phyloP scores from a whole-genome alignment of 2,329 filamentous ascomycete species.

The Tolypocladium paradoxum region DNA sequence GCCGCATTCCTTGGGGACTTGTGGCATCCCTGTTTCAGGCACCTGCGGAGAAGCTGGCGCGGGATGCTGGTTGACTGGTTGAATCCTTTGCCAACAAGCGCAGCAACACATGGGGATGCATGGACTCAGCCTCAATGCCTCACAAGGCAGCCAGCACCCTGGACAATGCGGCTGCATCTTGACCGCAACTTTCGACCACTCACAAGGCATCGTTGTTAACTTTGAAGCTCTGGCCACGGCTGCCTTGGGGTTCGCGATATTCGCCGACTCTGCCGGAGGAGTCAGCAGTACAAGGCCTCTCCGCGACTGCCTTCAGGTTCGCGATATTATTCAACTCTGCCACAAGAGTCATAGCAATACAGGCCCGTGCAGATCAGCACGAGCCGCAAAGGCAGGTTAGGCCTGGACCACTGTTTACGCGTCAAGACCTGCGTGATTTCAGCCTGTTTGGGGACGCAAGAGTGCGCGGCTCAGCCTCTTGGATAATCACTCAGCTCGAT shows the following conservation, averaged over 20 bases:
- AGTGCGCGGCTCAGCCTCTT: not conserved
- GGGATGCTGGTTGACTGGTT: not conserved
- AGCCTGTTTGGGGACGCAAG: not conserved
- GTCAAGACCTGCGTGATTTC: not conserved
- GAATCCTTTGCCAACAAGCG: not conserved
- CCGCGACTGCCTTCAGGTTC: not conserved
- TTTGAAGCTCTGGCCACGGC: not conserved
- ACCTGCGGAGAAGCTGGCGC: not conserved
- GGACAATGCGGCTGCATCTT: not conserved
- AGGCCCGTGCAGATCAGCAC: not conserved
- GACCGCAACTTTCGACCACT: not conserved
- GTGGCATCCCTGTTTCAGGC: not conserved
- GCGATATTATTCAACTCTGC: not conserved
- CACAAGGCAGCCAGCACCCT: not conserved
- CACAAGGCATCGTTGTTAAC: not conserved
- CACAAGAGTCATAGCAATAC: not conserved
- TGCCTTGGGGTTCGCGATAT: not conserved
- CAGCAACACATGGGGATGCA: too few relatives aligned
- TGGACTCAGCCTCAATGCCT: too few relatives aligned
- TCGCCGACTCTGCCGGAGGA: not conserved
- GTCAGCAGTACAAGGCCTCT: not conserved
- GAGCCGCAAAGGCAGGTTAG: not conserved
- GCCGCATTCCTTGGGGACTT: not conserved
- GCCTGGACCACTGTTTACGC: too few relatives aligned
- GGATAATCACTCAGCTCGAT: not conserved